Evolutionary conservation across 1,139 yeast species (phyloP), one percentile per base, ranked within the genome.

Genomic region (Sugiyamaella paludigena): DNA sequence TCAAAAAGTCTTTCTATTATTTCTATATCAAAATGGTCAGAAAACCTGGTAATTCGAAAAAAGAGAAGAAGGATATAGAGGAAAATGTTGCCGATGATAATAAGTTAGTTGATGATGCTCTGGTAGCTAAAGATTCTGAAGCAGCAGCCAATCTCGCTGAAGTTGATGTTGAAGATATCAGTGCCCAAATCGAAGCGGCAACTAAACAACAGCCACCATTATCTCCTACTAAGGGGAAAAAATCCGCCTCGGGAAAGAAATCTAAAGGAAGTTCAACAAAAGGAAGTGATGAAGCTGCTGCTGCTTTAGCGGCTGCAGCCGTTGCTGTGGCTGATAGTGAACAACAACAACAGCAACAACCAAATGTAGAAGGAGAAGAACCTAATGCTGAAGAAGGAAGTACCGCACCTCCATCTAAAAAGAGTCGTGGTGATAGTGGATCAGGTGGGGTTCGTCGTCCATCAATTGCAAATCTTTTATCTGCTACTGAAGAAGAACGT

Each of bases 381-480:
- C 31, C 24, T 26, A 32, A 37, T 13, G 32, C 32, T 12, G 26
- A n/a, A 24, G 30, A 24, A 11, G 40, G 16, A n/a, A 13, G 16
- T 26, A 4, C 31, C 6, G 29, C 32, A 15, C 33, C 47, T 9
- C 33, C 41, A 15, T 26, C 42, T 10, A 31, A 31, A 13, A 31
- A 31, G 15, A 13, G 5, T 31, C 34, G 34, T 5, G 15, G 13
- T 31, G 6, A 13, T 13, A 13, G 34, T 31, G 34, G 15, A n/a
- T 31, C 34, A n/a, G 42, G 34, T 2, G 39, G 24, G 9, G 13
- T 13, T 26, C 50, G 58, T 30, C 38, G 57, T 9, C 52, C 55
- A 1, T 55, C 58, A 10, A 49, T 55, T 12, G 58, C 58, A 16
- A 54, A 53, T 38, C 37, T 55, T 40, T 29, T 55, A 8, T 43